phyloP scores from a whole-genome alignment of 768 basidiomycete genomes.

The button mushroom (Agaricus bisporus) region DNA sequence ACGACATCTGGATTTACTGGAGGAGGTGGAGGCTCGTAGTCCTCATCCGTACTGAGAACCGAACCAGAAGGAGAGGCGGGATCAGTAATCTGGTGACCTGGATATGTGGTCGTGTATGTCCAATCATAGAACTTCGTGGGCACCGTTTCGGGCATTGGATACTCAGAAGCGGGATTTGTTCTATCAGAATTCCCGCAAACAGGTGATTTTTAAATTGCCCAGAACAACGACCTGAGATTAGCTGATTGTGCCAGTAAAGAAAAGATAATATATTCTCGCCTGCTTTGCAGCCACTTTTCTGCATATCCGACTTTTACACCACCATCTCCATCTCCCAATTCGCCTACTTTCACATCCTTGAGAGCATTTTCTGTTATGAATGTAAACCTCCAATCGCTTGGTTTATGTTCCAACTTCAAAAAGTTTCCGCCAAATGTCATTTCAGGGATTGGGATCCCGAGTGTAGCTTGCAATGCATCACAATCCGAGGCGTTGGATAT shows the following conservation, averaged over 20 bases:
- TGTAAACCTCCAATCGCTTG: conserved; percentile 55
- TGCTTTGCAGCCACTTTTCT: conserved; percentile 87
- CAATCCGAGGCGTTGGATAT: conserved; percentile 77
- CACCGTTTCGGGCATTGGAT: conserved; percentile 67
- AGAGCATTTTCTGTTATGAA: conserved; percentile 72
- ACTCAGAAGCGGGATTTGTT: conserved; percentile 56
- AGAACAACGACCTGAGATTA: conserved; percentile 14
- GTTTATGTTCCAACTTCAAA: conserved; percentile 59
- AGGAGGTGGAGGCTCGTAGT: conserved; percentile 11
- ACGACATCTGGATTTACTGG: conserved; percentile 14
- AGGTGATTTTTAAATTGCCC: not conserved
- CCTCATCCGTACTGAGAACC: conserved; percentile 12
- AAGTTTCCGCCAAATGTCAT: conserved; percentile 93
- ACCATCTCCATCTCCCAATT: conserved; percentile 75
- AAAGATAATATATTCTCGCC: conserved; percentile 40
- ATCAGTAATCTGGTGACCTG: conserved; percentile 43
- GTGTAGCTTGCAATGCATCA: conserved; percentile 55
- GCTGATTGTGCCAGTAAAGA: not conserved
- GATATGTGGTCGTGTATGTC: conserved; percentile 92
- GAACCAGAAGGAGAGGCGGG: conserved; percentile 10
- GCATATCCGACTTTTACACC: conserved; percentile 94
- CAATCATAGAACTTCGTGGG: conserved; percentile 90
- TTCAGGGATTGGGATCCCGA: conserved; percentile 85
- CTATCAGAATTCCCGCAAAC: conserved; percentile 27
- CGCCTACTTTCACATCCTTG: conserved; percentile 64